Evolutionary conservation across 257 asterid genomes (phyloP).

Genomic region (Agastache rugosa): DNA sequence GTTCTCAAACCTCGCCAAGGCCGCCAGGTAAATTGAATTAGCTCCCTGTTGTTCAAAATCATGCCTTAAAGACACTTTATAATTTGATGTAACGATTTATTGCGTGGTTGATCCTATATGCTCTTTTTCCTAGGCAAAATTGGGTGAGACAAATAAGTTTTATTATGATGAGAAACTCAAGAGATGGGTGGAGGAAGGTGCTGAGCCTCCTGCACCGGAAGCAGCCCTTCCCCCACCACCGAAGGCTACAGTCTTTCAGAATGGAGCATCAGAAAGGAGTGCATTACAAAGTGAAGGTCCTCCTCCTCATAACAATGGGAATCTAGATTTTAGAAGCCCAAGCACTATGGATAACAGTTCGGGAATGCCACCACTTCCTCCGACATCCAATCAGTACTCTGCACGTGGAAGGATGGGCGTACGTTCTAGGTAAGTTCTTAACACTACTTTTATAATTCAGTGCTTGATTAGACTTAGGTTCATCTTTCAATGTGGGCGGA

Average conservation of each 20-base stretch:
- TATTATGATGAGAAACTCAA: constrained; percentile 86
- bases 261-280: constrained; percentile 73
- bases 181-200: constrained; percentile 99
- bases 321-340: constrained; percentile 68
- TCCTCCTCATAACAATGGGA: constrained; percentile 52
- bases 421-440: constrained; percentile 73
- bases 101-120: constrained; percentile 23
- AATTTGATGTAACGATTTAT: background rate
- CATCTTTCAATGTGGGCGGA: background rate
- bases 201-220: constrained; percentile 71
- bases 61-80: background rate
- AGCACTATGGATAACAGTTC: constrained; percentile 55
- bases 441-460: constrained; percentile 4
- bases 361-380: constrained; percentile 97
- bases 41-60: constrained; percentile 2
- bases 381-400: constrained; percentile 86
- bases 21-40: constrained; percentile 46
- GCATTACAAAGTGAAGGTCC: constrained; percentile 63
- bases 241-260: constrained; percentile 68
- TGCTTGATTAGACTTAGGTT: constrained; percentile 5
- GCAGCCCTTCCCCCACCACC: constrained; percentile 87
- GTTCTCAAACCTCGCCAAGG: constrained; percentile 67
- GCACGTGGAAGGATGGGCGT: constrained; percentile 87
- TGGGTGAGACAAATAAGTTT: constrained; percentile 89
- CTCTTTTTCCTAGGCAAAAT: constrained; percentile 69